Conservation (phyloP, 176 grass and related monocot species). For the Hyparrhenia diplandra region DNA sequence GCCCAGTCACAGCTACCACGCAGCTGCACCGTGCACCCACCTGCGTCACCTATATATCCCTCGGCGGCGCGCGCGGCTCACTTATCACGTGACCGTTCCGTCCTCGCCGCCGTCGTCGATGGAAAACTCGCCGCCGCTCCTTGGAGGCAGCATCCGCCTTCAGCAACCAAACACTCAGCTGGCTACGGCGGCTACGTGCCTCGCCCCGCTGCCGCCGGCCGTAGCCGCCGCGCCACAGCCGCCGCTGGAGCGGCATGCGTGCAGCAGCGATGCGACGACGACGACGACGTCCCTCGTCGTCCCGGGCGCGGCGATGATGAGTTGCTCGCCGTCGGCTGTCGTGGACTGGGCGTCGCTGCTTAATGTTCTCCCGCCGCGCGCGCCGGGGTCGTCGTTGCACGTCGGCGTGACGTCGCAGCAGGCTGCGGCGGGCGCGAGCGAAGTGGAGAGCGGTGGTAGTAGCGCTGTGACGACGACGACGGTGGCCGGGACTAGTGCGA, state of each 20-base stretch:
- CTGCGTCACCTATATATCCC: slow-evolving; percentile 24
- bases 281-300: neutral
- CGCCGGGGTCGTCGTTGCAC: neutral
- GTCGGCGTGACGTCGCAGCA: slow-evolving; percentile 3
- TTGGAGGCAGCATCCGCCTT: neutral
- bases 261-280: neutral
- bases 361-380: neutral
- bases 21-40: neutral
- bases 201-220: neutral
- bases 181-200: neutral
- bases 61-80: neutral
- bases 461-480: neutral
- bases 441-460: neutral
- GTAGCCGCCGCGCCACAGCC: neutral
- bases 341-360: slow-evolving; percentile 46
- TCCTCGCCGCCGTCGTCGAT: neutral
- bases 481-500: neutral
- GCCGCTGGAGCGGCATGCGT: neutral
- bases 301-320: neutral
- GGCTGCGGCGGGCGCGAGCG: neutral
- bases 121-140: neutral
- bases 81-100: neutral
- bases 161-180: neutral
- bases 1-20: slow-evolving; percentile 40
- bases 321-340: neutral